Evolutionary conservation across 306 rosid species (phyloP), one percentile per base, ranked within the genome.

Genomic region (Sicyos edulis): DNA sequence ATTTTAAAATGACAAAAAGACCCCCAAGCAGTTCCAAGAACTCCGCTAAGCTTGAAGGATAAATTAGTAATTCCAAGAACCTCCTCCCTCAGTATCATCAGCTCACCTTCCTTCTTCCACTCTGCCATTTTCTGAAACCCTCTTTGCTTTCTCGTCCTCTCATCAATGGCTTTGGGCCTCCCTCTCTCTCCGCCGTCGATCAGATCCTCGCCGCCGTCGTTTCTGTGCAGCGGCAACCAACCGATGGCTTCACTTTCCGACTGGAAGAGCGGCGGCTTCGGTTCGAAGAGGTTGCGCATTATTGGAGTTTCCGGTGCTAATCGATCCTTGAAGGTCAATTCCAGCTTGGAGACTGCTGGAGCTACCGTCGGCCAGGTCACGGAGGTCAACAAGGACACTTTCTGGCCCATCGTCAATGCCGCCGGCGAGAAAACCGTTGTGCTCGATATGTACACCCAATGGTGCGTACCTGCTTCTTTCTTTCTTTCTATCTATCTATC

Each of bases 361-460:
- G 80, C 92, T 75, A 86, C 88, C 0, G 96, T 86, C 7, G 99
- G 97, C 4, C 79, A 89, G 82, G 97, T 93, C 59, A 93, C 97
- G 3, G 95, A 86, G 82, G 97, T 93, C 9, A 80, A 86, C 80
- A 90, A 93, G 81, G 97, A 93, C 42, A 93, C 92, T 20, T 93
- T 93, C 88, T 91, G 99, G 99, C 97, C 99, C 11, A 89, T 93
- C 40, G 99, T 91, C 77, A 86, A 87, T 56, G 95, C 91, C 67
- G 96, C 99, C 75, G 97, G 85, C 24, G 96, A 87, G 29, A 91
- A 91, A 84, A 44, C 99, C 74, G 87, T 93, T 75, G 97, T 91
- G 71, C 95, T 93, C 70, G 97, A 93, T 77, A 93, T 93, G 99
- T 93, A 84, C 88, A 93, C 99, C 42, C 97, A 93, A 81, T 93